Base-by-base conservation (phyloP, 768 basidiomycete species). In the Chlorophyllum brunneum region DNA sequence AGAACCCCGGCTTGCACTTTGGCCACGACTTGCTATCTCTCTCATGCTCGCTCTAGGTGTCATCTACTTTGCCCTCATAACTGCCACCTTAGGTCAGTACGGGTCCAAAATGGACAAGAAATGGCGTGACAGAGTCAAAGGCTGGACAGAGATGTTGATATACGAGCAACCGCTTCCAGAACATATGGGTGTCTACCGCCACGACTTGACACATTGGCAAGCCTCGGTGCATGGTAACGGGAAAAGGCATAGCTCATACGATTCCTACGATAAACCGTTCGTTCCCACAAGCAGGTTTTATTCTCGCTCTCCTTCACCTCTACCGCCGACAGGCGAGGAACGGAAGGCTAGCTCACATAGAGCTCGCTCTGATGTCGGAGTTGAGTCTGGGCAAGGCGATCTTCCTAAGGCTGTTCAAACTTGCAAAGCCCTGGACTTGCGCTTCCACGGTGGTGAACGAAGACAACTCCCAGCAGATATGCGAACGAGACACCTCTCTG, bases 61-160 rank as follows among this genome's bases (percentile, higher is more conserved):
- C 1, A 39, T 82, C 3, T 82, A 85, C 58, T 73, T 82, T 45
- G 54, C 31, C 7, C 62, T 83, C 23, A 79, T 84, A 43, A 59
- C 83, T 22, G 67, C 65, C 42, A 83, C 82, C 1, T 71, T 87
- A 55, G 63, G 74, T 24, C 70, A 64, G 11, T 86, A 85, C 53
- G 81, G 83, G 2, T 64, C 68, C 10, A 52, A 59, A 2, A 64
- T 73, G 65, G 73, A 76, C 33, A 57, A 50, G 11, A 54, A 59
- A 10, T 76, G 70, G 71, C 57, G 59, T 16, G 48, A 49, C 18
- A 53, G 59, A 27, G 60, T 70, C 6, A 54, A 55, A n/a, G 57
- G 55, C 13, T 70, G 69, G 63, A 46, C 48, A 4, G 48, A 50
- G 4, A 26, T 27, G 13, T n/a, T 50, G 18, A 50, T 39, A n/a